Evolutionary conservation across 2,329 filamentous ascomycete species (phyloP), one percentile per base, ranked within the genome.

Genomic region (Talaromyces sp.): DNA sequence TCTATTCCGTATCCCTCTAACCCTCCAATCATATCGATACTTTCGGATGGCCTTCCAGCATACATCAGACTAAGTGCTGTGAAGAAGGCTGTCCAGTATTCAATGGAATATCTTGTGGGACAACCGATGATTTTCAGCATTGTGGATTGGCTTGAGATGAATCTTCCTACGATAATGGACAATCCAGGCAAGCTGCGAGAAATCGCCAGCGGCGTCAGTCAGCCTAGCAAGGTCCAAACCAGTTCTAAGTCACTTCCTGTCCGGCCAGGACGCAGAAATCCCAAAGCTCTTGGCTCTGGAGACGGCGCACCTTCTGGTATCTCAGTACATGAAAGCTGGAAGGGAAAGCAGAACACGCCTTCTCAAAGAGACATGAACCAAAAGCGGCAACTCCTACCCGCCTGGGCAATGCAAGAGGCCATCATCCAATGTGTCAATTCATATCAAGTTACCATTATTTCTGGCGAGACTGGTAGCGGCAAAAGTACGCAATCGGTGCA

Each of bases 401-500:
- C 95, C 1, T 99, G 95, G 95, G 84, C 85, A 62, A 86, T 95
- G 68, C 87, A 86, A 67, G 87, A 93, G 21, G 80, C 83, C 1
- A 90, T 99, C 31, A 85, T 98, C 10, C 74, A 84, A 21, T 89
- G 90, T 0, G 90, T 99, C 55, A 83, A 83, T 49, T 79, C 82
- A 4, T 86, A 93, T 69, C 89, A 97, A 73, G 92, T 99, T 56
- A 96, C 91, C 0, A 97, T 99, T 69, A 95, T 99, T 67, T 96
- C 93, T 50, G 95, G 95, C 66, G 95, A 98, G 77, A 99, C 95
- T 4, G 95, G 95, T 58, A 96, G 91, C 19, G 95, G 95, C 70
- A 99, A 99, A 76, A 96, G 91, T 55, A 98, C 95, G 0, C 95
- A 99, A 73, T 95, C 91, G 2, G 91, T 98, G 35, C 95, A 99